These are phyloP conservation scores for Cairneyella variabilis DNA, from an alignment of 495 filamentous ascomycete genomes.

Conservation along the genomic window DNA sequence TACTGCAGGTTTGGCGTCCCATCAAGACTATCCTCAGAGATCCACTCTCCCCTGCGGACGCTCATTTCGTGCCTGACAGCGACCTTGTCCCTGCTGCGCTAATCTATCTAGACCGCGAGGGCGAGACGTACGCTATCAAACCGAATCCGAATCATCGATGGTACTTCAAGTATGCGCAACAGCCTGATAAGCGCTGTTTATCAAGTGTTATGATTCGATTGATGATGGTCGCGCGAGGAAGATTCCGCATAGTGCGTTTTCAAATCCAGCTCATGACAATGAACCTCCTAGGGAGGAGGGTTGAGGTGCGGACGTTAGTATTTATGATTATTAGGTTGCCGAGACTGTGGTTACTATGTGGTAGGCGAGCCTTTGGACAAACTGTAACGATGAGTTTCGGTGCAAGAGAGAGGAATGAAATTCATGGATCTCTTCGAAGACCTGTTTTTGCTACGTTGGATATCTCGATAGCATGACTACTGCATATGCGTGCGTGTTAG, in stretches of 20 bases:
- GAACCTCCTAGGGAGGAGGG: conserved; percentile 55
- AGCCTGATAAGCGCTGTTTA: conserved; percentile 58
- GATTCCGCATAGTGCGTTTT: conserved; percentile 62
- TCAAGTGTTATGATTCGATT: conserved; percentile 66
- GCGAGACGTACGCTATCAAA: conserved; percentile 36
- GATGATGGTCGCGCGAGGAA: conserved; percentile 36
- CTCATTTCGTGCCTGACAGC: conserved; percentile 37
- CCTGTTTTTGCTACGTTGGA: too few relatives aligned
- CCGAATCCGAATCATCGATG: conserved; percentile 34
- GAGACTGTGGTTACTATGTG: not conserved
- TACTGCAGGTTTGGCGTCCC: conserved; percentile 59
- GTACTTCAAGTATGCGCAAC: conserved; percentile 47
- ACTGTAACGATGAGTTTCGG: not conserved
- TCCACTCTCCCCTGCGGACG: conserved; percentile 59
- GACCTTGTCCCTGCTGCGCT: conserved; percentile 42
- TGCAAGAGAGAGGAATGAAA: not conserved
- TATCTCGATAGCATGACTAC: too few relatives aligned
- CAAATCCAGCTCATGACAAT: conserved; percentile 44
- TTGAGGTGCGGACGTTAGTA: conserved; percentile 59
- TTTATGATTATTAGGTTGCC: conserved; percentile 29
- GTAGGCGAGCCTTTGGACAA: not conserved
- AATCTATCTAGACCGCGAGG: conserved; percentile 45
- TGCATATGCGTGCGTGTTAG: too few relatives aligned
- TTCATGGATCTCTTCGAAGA: too few relatives aligned
- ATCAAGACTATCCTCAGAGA: conserved; percentile 61